Base-by-base conservation (phyloP, 1,139 yeast genomes). In the Candida gigantensis region DNA sequence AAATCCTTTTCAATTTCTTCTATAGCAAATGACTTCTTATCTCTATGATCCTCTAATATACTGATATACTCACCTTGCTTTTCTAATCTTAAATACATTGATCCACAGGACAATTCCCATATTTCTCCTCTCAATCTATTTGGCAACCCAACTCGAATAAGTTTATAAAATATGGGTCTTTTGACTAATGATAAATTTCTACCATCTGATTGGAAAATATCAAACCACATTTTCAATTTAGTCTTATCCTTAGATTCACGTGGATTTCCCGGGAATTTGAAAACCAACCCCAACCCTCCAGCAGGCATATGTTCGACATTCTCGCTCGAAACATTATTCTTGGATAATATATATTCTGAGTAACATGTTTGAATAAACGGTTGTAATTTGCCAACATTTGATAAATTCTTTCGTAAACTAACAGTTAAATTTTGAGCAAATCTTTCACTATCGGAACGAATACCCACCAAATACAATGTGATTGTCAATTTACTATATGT, bases 1-100 rank as follows among this genome's bases (percentile, higher is more conserved):
- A 94, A 73, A 62, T 94, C 99, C 57, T 94, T 94, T 57, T 90
- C 97, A 47, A 94, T 94, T 54, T 94, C 99, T 46, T 92, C 98
- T 32, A 90, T 81, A 0, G 98, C 97, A 37, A 86, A 65, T 0
- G 97, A 85, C 2, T 65, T 67, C 42, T 81, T 77, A 8, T 79
- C 84, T 21, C 66, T 69, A 55, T 85, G 81, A 15, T 76, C 81
- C 3, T 68, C 68, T 33, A 89, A 67, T 9, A 89, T 48, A 25
- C 67, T 58, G 30, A 68, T 57, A 58, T 89, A 94, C 36, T 77
- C 79, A 0, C 74, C 76, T 13, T 74, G 75, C 47, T 83, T 70
- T 37, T 79, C 79, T 52, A 81, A 75, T 39, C 97, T 68, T 35
- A 77, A 58, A 52, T 81, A 87, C 72, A 88, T 82, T 0, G 96